phyloP scores from a whole-genome alignment of 495 filamentous ascomycete genomes.

The Parathielavia hyrcaniae region DNA sequence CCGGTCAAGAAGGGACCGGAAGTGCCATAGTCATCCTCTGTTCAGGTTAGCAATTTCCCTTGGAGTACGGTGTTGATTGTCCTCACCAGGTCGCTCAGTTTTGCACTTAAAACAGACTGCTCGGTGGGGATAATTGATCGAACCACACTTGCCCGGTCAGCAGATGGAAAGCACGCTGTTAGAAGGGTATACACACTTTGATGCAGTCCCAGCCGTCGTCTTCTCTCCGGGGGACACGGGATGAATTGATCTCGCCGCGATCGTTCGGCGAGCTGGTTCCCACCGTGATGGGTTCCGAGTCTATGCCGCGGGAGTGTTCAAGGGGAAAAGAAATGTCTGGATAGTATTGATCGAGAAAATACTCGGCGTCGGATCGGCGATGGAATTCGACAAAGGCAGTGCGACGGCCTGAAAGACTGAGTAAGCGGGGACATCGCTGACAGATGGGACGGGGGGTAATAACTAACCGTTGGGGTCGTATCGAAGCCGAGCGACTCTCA shows the following conservation, averaged over 20 bases:
- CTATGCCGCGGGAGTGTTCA: constrained; percentile 29
- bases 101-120: constrained; percentile 70
- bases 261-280: constrained; percentile 56
- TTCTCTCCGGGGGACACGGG: constrained; percentile 39
- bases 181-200: constrained; percentile 41
- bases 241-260: constrained; percentile 52
- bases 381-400: constrained; percentile 36
- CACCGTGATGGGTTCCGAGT: constrained; percentile 47
- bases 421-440: not conserved
- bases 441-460: not conserved
- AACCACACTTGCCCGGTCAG: constrained; percentile 52
- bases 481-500: constrained; percentile 26
- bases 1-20: constrained; percentile 49
- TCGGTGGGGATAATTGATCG: constrained; percentile 65
- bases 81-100: constrained; percentile 61
- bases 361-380: constrained; percentile 47
- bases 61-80: not conserved
- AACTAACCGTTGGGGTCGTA: constrained; percentile 29
- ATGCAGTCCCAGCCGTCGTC: constrained; percentile 75
- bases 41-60: constrained; percentile 5
- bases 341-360: constrained; percentile 61
- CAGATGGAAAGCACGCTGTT: not conserved
- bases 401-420: constrained; percentile 26
- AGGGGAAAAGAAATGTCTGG: constrained; percentile 51
- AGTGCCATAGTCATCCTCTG: constrained; percentile 23